phyloP scores from a whole-genome alignment of 495 filamentous ascomycete species.

The Tuber calosporum region DNA sequence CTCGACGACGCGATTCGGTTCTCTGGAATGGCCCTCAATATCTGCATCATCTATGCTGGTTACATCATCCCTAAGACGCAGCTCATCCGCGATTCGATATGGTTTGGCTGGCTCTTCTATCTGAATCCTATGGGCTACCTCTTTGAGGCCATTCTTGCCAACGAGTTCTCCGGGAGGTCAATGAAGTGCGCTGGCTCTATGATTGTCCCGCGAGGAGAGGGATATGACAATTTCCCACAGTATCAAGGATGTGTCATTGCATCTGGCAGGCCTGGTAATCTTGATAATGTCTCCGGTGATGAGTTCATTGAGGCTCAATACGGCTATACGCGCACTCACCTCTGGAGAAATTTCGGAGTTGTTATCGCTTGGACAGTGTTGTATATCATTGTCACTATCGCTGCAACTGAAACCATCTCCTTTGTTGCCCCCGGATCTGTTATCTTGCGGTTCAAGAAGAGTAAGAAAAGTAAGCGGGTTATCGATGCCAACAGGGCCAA shows the following conservation, averaged over 20 bases:
- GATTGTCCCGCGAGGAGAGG: slow-evolving; percentile 54
- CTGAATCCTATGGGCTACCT: slow-evolving; percentile 52
- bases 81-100: slow-evolving; percentile 44
- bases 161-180: slow-evolving; percentile 38
- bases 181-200: slow-evolving; percentile 57
- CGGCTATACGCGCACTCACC: slow-evolving; percentile 56
- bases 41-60: slow-evolving; percentile 50
- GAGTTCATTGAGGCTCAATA: slow-evolving; percentile 53
- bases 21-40: slow-evolving; percentile 54
- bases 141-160: slow-evolving; percentile 47
- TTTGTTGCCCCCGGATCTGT: slow-evolving; percentile 45
- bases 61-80: slow-evolving; percentile 49
- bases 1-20: slow-evolving; percentile 70
- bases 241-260: slow-evolving; percentile 58
- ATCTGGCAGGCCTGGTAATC: slow-evolving; percentile 45
- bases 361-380: slow-evolving; percentile 60
- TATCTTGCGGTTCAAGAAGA: slow-evolving; percentile 38
- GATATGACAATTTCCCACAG: slow-evolving; percentile 42
- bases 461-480: slow-evolving; percentile 42
- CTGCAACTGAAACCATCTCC: slow-evolving; percentile 58
- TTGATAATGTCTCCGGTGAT: slow-evolving; percentile 48
- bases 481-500: slow-evolving; percentile 16
- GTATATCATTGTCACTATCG: slow-evolving; percentile 59
- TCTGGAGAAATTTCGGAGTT: slow-evolving; percentile 75
- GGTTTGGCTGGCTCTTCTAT: slow-evolving; percentile 56